phyloP scores from a whole-genome alignment of 192 early-diverging fungal species.

The Podila epigama region DNA sequence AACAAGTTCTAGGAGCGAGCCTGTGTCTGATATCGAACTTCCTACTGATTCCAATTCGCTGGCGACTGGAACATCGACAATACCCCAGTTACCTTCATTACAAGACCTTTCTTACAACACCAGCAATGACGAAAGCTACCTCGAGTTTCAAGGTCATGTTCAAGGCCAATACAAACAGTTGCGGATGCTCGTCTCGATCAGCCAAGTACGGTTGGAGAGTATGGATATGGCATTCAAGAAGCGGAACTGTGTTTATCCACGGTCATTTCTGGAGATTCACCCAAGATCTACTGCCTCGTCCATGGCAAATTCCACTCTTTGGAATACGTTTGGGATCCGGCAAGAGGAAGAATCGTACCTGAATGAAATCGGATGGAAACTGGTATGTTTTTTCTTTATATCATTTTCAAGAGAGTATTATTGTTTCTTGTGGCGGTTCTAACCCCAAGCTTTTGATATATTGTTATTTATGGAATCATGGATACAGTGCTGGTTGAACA shows the following conservation, averaged over 20 bases:
- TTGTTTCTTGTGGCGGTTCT: neutral
- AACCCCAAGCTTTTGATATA: neutral
- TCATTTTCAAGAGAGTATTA: neutral
- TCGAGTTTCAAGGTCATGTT: constrained; percentile 49
- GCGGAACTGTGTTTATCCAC: constrained; percentile 63
- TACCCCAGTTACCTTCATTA: neutral
- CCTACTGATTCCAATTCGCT: too few relatives aligned
- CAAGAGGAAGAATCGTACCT: constrained; percentile 53
- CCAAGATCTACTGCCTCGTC: too few relatives aligned
- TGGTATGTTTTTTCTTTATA: constrained; percentile 45
- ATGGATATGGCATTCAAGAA: constrained; percentile 56
- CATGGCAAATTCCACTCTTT: constrained; percentile 16
- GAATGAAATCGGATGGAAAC: constrained; percentile 70
- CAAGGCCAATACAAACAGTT: constrained; percentile 42
- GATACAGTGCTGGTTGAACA: constrained; percentile 54
- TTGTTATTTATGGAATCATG: neutral
- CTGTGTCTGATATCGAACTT: too few relatives aligned
- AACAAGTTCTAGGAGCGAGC: too few relatives aligned
- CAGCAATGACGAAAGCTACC: neutral
- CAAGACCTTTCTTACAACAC: neutral
- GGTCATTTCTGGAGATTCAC: constrained; percentile 39
- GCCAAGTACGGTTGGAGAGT: constrained; percentile 51
- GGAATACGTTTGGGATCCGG: constrained; percentile 53
- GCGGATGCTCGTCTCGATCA: constrained; percentile 58
- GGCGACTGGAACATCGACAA: neutral